These are phyloP conservation scores for Cyclotella choctawhatcheeana DNA, from an alignment of 108 stramenopile genomes.

Conservation along the genomic window DNA sequence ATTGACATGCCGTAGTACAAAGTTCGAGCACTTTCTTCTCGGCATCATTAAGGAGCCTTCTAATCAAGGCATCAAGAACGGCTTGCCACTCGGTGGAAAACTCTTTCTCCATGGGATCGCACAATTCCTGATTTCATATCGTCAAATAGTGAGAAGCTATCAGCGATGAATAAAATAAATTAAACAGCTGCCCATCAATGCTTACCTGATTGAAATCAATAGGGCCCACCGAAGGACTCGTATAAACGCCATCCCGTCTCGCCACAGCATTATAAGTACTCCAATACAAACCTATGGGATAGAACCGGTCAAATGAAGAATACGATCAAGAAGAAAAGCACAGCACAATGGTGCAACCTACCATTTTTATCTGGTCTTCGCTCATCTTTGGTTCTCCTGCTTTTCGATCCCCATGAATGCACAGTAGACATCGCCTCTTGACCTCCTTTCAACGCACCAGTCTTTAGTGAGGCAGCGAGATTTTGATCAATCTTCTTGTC, in stretches of 20 bases:
- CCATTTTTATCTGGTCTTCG: conserved; percentile 42
- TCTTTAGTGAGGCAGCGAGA: conserved; percentile 22
- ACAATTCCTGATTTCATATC: too few species aligned
- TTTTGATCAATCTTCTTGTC: conserved; percentile 15
- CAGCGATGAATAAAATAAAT: neutral
- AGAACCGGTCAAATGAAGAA: too few species aligned
- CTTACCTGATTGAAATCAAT: conserved; percentile 44
- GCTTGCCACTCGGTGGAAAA: conserved; percentile 51
- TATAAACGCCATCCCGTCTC: conserved; percentile 51
- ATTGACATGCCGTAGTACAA: conserved; percentile 14
- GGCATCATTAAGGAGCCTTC: conserved; percentile 15
- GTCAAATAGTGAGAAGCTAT: too few species aligned
- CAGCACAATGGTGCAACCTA: too few species aligned
- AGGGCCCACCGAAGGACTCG: conserved; percentile 37
- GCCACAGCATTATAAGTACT: conserved; percentile 45
- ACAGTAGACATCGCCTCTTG: conserved; percentile 41
- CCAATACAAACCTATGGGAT: conserved; percentile 23
- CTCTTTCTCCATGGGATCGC: conserved; percentile 56
- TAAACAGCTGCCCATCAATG: neutral
- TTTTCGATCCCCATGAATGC: conserved; percentile 51
- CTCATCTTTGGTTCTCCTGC: conserved; percentile 30
- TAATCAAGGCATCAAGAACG: conserved; percentile 34
- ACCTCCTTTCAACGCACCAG: conserved; percentile 45
- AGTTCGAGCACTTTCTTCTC: conserved; percentile 30
- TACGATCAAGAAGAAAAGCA: too few species aligned